Evolutionary conservation across 345 rosid species (phyloP), one percentile per base, ranked within the genome.

Genomic region (Bruguiera parviflora): DNA sequence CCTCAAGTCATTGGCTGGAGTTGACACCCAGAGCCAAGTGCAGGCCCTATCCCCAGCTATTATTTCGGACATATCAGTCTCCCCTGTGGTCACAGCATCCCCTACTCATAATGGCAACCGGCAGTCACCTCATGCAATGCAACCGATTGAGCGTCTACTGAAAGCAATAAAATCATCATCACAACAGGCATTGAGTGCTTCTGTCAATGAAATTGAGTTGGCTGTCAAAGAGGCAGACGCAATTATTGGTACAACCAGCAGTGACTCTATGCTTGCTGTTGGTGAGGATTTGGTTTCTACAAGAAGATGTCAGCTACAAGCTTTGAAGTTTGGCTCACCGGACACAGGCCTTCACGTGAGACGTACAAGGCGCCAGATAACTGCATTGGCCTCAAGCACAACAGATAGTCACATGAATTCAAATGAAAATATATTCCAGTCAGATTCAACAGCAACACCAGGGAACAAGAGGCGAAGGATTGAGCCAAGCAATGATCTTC

Each of bases 131-230:
- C 31, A n/a, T 16, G 16, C 51, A 21, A 37, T n/a, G 18, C 65
- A 61, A 61, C 65, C 65, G 15, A 3, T 62, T 27, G 47, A 62
- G 51, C 65, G 65, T 15, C 21, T 62, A 37, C 47, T 62, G n/a
- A 37, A 10, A 37, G 65, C 65, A 47, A 47, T 37, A 35, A 10
- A 62, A 22, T 37, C 49, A 37, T 25, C 39, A 11, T 62, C 65
- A 22, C 49, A 25, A 62, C 6, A 35, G 28, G 65, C 24, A 2
- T 62, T 62, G 43, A 37, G 52, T 11, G 52, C 65, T 13, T 49
- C 49, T 13, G 27, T 62, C 28, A 18, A 62, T 37, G 65, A 37
- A 32, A 62, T 62, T 13, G 49, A 37, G 19, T 62, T 47, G 15
- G 65, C 39, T 62, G 65, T 62, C 49, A 37, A 37, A 8, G 27